Conservation (phyloP, 2,329 filamentous ascomycete species). For the Raffaelea ambrosiae region DNA sequence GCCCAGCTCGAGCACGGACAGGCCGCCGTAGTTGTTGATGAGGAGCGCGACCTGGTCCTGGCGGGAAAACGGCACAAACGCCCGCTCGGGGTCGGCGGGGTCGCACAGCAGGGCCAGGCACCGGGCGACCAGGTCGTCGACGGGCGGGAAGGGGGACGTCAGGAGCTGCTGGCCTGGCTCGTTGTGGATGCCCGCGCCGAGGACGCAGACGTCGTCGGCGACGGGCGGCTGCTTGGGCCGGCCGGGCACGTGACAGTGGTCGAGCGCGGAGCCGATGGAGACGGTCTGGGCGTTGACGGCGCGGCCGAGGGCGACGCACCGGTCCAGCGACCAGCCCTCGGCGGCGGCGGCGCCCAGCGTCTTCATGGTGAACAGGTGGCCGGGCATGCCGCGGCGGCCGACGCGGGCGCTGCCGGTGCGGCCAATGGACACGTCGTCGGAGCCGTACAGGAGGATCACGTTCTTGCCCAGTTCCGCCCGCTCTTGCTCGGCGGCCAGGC, state of each 20-base stretch:
- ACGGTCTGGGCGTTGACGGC: slow-evolving; percentile 67
- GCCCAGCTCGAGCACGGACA: slow-evolving; percentile 62
- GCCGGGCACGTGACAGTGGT: slow-evolving; percentile 51
- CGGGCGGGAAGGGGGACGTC: neutral
- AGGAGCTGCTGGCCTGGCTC: slow-evolving; percentile 37
- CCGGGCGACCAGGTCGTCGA: slow-evolving; percentile 30
- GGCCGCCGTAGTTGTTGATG: slow-evolving; percentile 69
- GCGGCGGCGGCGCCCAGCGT: slow-evolving; percentile 76
- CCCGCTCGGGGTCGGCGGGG: slow-evolving; percentile 55
- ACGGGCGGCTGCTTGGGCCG: slow-evolving; percentile 38
- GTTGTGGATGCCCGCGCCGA: slow-evolving; percentile 61
- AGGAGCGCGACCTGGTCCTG: slow-evolving; percentile 35
- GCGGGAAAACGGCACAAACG: slow-evolving; percentile 54
- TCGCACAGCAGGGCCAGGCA: slow-evolving; percentile 62
- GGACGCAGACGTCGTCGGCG: slow-evolving; percentile 41
- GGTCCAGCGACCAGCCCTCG: slow-evolving; percentile 54
- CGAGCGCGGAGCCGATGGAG: slow-evolving; percentile 60
- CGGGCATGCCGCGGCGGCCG: slow-evolving; percentile 80
- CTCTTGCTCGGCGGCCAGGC: slow-evolving; percentile 75
- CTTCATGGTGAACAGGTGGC: slow-evolving; percentile 82
- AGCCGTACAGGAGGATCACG: slow-evolving; percentile 83
- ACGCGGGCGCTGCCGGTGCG: slow-evolving; percentile 78
- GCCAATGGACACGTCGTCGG: slow-evolving; percentile 85
- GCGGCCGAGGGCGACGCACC: slow-evolving; percentile 65
- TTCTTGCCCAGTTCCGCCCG: slow-evolving; percentile 70